Conservation (phyloP, 345 rosid genomes). For the Heritiera littoralis region DNA sequence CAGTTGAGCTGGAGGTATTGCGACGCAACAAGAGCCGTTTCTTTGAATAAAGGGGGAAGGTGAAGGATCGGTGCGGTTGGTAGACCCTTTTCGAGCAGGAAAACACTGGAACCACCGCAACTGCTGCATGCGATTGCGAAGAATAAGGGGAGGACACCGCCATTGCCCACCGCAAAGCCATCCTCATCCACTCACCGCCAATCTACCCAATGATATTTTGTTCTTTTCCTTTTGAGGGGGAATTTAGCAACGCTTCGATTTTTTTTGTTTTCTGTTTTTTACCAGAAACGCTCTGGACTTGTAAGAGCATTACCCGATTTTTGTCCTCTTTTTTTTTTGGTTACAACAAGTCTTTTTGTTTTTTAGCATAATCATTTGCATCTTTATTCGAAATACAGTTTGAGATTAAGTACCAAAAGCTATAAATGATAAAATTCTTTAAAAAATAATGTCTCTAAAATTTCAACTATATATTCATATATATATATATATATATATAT, state of each 20-base stretch:
- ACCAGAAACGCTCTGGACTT: not conserved
- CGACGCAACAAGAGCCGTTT: not conserved
- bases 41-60: not conserved
- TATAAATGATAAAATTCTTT: no score
- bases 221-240: not conserved
- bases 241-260: no score
- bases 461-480: no score
- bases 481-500: no score
- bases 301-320: no score
- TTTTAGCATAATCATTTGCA: no score
- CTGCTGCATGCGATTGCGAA: not conserved
- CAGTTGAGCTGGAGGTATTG: not conserved
- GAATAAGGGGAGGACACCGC: slow-evolving; percentile 9
- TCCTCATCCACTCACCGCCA: not conserved
- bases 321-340: no score
- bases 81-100: not conserved
- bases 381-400: no score
- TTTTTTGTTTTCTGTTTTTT: no score
- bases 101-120: not conserved
- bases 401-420: no score
- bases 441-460: no score
- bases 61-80: slow-evolving; percentile 3
- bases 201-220: not conserved
- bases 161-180: slow-evolving; percentile 21
- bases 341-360: no score